A percentile compares a stretch with the other conserved stretches of the same genome.
These are phyloP conservation scores for Aspergillus sp. DNA, from an alignment of 2,329 filamentous ascomycete species.

Conservation along the genomic window DNA sequence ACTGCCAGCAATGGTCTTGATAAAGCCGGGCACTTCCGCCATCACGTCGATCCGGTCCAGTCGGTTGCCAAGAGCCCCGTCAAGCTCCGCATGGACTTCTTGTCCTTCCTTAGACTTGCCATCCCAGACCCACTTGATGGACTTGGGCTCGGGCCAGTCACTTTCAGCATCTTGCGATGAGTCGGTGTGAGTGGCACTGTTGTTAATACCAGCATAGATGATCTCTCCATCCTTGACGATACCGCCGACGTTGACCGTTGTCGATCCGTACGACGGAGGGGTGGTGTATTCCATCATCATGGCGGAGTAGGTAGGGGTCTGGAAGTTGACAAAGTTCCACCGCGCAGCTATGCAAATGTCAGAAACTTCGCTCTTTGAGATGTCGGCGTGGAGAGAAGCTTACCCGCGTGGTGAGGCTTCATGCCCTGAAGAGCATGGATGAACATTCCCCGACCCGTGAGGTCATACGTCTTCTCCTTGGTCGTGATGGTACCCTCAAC, in stretches of 20 bases:
- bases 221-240: conserved; percentile 81
- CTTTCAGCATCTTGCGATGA: conserved; percentile 73
- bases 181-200: conserved; percentile 68
- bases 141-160: conserved; percentile 84
- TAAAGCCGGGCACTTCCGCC: conserved; percentile 91
- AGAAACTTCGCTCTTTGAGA: conserved; percentile 3
- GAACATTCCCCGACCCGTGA: conserved; percentile 78
- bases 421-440: conserved; percentile 90
- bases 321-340: conserved; percentile 95
- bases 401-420: conserved; percentile 95
- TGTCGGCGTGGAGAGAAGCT: conserved; percentile 21
- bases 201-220: conserved; percentile 68
- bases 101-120: conserved; percentile 78
- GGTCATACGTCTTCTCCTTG: conserved; percentile 75
- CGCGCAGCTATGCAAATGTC: conserved; percentile 59
- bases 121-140: conserved; percentile 74
- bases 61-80: conserved; percentile 67
- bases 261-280: conserved; percentile 86
- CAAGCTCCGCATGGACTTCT: conserved; percentile 67
- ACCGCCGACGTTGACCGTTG: conserved; percentile 78
- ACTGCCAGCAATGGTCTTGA: conserved; percentile 88
- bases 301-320: conserved; percentile 82
- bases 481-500: conserved; percentile 84
- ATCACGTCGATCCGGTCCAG: conserved; percentile 90
- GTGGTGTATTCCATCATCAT: conserved; percentile 96